Evolutionary conservation across 2,329 filamentous ascomycete species (phyloP).

Genomic region (Xylaria sp.): DNA sequence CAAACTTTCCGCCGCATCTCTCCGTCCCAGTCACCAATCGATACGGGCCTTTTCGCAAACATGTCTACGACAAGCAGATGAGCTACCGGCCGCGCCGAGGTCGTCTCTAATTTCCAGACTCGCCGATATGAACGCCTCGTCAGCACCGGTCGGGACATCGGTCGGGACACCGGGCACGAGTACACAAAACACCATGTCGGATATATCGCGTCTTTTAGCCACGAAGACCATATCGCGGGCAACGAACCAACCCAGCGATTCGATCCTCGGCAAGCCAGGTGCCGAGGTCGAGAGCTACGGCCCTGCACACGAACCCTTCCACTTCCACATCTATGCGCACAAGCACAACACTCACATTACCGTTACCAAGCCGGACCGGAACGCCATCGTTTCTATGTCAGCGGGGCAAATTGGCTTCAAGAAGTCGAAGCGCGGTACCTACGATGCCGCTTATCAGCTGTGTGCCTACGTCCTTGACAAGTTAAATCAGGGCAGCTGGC

Average conservation of each 20-base stretch:
- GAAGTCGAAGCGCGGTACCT: conserved; percentile 79
- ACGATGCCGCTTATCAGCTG: conserved; percentile 92
- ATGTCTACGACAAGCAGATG: conserved; percentile 35
- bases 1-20: conserved; percentile 36
- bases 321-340: conserved; percentile 83
- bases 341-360: conserved; percentile 98
- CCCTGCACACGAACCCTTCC: conserved; percentile 67
- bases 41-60: conserved; percentile 50
- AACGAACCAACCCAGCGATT: conserved; percentile 29
- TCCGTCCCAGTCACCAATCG: conserved; percentile 31
- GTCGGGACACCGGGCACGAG: background rate
- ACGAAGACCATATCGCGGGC: conserved; percentile 27
- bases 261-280: conserved; percentile 29
- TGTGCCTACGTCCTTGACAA: conserved; percentile 81
- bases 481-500: conserved; percentile 81
- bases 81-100: conserved; percentile 14
- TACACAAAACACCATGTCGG: conserved; percentile 2
- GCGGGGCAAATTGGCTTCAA: conserved; percentile 91
- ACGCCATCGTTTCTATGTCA: conserved; percentile 79
- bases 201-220: conserved; percentile 29
- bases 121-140: background rate
- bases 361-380: conserved; percentile 79
- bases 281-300: conserved; percentile 43
- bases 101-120: conserved; percentile 11
- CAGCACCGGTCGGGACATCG: background rate